Base-by-base conservation (phyloP, 345 rosid genomes). In the Eutrema heterophyllum region DNA sequence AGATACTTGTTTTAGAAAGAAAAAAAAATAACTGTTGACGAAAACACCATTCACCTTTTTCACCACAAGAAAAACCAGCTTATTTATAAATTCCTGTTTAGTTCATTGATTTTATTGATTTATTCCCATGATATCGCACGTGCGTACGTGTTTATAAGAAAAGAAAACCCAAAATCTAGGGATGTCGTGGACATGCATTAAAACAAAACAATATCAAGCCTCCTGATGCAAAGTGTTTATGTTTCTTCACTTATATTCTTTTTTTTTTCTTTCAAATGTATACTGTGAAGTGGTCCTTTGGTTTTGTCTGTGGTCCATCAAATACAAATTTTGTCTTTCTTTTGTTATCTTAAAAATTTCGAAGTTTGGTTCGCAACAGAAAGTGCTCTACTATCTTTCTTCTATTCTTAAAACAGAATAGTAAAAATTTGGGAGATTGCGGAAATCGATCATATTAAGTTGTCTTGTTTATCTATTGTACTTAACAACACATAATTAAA, bases 241-340 rank as follows among this genome's bases (percentile, higher is more conserved):
- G 32, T 43, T 46, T 54, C 61, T 36, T 54, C 52, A 9, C 21
- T 39, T 50, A 15, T 13, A 35, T 15, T 32, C 16, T 13, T 15
- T 29, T 13, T 53, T 29, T 67, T 24, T 1, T 21, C 2, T 18
- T 8, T 18, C 44, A 72, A 62, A 62, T 73, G 64, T 64, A 54
- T 24, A 8, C 53, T 65, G 9, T 56, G 77, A 64, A 73, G 78
- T 56, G 78, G 71, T 73, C 78, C 78, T 65, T 64, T 6, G 58
- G 58, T 46, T 56, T 63, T 56, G 77, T 56, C 27, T 65, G 66
- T 73, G 71, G 72, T 65, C 77, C 78, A 2, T 15, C 52, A 56
- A 73, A 56, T 73, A 29, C 8, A 65, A 27, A 16, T 2, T 66
- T 73, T 66, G 78, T 73, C 78, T 73, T 72, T 73, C 51, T 55